Percentiles rank a stretch among this genome's conserved stretches.
These are phyloP conservation scores for Persicaria tinctoria DNA, from an alignment of 148 eudicot genomes.

Conservation along the genomic window DNA sequence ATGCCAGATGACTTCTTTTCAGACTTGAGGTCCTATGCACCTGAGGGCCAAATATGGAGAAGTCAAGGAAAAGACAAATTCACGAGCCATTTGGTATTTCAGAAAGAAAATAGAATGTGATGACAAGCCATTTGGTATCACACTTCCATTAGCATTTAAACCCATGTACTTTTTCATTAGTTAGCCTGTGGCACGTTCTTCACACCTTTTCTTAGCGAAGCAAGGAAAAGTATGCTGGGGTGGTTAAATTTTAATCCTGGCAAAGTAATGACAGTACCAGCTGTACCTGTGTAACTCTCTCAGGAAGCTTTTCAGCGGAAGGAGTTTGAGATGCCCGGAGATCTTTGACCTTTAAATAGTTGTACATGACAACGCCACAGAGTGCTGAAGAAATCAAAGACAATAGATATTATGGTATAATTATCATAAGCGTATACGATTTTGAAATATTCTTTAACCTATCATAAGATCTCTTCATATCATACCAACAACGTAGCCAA, in stretches of 20 bases:
- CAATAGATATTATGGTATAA: not conserved
- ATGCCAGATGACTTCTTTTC: slow-evolving; percentile 33
- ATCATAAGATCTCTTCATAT: not conserved
- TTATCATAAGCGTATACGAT: not conserved
- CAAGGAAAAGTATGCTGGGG: no score
- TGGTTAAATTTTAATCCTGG: no score
- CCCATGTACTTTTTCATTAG: rapidly evolving
- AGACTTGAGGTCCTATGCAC: slow-evolving; percentile 24
- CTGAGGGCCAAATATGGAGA: not conserved
- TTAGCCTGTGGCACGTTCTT: rapidly evolving
- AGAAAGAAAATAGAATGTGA: no score
- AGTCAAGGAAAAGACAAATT: not conserved
- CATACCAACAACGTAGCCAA: slow-evolving; percentile 82
- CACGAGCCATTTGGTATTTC: not conserved
- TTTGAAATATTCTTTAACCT: not conserved
- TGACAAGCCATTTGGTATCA: no score
- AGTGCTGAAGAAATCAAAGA: slow-evolving; percentile 26
- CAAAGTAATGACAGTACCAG: not conserved
- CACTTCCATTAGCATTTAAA: no score
- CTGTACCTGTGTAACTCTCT: slow-evolving; percentile 27
- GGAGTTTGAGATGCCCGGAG: slow-evolving; percentile 32
- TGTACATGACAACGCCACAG: slow-evolving; percentile 41
- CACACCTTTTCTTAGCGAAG: no score
- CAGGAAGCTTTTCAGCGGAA: slow-evolving; percentile 22
- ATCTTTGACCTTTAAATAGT: slow-evolving; percentile 40